phyloP scores from a whole-genome alignment of 2,329 filamentous ascomycete species.

The Fusarium avenaceum region DNA sequence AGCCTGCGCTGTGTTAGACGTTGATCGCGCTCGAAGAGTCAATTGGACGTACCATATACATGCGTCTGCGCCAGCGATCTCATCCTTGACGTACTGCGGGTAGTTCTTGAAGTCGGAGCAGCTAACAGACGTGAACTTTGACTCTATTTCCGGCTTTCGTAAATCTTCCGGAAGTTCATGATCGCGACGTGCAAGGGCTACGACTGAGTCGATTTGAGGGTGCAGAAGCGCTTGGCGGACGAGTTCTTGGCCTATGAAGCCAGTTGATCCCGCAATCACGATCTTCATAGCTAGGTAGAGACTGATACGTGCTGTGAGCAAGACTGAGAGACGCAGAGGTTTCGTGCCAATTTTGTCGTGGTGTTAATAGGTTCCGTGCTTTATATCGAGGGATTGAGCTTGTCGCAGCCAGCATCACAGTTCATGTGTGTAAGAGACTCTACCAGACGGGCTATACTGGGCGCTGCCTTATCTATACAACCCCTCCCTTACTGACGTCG shows the following conservation, averaged over 20 bases:
- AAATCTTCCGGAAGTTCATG: conserved; percentile 48
- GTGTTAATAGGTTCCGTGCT: background rate
- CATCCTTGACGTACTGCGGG: conserved; percentile 55
- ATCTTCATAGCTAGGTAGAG: conserved; percentile 56
- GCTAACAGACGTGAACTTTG: conserved; percentile 58
- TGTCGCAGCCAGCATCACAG: background rate
- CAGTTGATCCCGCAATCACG: conserved; percentile 59
- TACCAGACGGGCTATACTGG: background rate
- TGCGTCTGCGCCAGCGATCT: conserved; percentile 57
- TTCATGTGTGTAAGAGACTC: too few relatives aligned
- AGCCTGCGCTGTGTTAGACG: conserved; percentile 17
- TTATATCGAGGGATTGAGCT: background rate
- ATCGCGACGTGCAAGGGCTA: conserved; percentile 58
- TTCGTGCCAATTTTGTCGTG: background rate
- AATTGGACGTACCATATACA: conserved; percentile 57
- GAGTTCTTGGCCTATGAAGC: conserved; percentile 59
- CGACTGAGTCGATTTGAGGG: conserved; percentile 55
- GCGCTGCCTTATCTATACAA: background rate
- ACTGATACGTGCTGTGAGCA: background rate
- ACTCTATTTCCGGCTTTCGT: conserved; percentile 41
- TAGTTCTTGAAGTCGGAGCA: conserved; percentile 59
- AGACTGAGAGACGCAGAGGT: background rate
- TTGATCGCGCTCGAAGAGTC: fast-evolving
- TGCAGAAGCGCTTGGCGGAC: conserved; percentile 58
- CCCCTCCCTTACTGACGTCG: background rate